phyloP scores from a whole-genome alignment of 805 yeast genomes.

The Wickerhamomyces kurtzmanii region DNA sequence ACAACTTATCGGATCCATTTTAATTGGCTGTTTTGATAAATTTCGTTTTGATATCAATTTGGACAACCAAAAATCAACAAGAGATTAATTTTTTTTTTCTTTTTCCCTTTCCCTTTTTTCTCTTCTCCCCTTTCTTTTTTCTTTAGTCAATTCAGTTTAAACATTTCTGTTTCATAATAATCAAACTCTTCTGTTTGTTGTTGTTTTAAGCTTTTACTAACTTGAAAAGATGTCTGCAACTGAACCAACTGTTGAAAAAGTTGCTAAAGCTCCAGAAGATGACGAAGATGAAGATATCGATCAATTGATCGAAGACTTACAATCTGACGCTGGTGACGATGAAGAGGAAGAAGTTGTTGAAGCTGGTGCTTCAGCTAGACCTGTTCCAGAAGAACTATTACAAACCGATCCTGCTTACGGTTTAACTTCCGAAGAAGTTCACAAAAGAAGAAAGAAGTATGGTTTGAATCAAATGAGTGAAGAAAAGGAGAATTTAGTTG shows the following conservation, averaged over 20 bases:
- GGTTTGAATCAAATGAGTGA: conserved; percentile 90
- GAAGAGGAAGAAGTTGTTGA: conserved; percentile 32
- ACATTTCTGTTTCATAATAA: background rate
- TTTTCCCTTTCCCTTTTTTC: background rate
- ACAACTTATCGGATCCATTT: background rate
- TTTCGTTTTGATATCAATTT: background rate
- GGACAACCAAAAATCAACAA: background rate
- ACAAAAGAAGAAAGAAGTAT: conserved; percentile 78
- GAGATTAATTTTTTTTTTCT: conserved; percentile 3
- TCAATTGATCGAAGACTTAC: conserved; percentile 69
- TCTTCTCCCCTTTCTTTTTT: background rate
- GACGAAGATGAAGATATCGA: conserved; percentile 64
- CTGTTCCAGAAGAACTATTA: conserved; percentile 78
- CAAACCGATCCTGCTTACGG: conserved; percentile 77
- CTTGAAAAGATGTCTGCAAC: conserved; percentile 16
- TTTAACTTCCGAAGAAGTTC: conserved; percentile 68
- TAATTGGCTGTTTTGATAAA: background rate
- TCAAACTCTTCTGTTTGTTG: conserved; percentile 1
- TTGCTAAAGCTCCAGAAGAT: conserved; percentile 43
- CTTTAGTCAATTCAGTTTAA: too few relatives aligned
- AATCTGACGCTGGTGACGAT: conserved; percentile 49
- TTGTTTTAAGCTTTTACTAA: too few relatives aligned
- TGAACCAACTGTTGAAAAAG: conserved; percentile 49
- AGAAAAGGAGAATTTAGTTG: conserved; percentile 69
- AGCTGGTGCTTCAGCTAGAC: conserved; percentile 54